Evolutionary conservation across 805 yeast species (phyloP).

Genomic region (Grigorovia jiainica): DNA sequence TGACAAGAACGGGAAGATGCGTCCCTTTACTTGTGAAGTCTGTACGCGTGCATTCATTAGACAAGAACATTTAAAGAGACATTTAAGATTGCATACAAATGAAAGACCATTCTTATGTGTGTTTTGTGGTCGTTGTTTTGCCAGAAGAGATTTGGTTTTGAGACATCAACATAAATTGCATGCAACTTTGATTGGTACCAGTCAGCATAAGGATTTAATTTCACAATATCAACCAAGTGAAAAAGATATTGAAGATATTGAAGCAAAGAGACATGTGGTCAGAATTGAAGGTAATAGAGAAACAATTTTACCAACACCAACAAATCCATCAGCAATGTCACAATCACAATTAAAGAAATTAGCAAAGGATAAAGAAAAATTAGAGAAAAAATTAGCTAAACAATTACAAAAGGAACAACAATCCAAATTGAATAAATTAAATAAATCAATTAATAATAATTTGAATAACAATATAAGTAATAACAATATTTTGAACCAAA

Average conservation of each 20-base stretch:
- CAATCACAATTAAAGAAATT: constrained; percentile 26
- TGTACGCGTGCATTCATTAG: constrained; percentile 95
- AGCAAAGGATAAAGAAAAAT: constrained; percentile 13
- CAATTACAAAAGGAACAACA: constrained; percentile 2
- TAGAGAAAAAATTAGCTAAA: not conserved
- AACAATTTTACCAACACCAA: constrained; percentile 29
- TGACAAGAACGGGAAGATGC: not conserved
- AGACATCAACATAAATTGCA: constrained; percentile 94
- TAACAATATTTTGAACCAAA: too few relatives aligned
- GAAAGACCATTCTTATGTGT: constrained; percentile 96
- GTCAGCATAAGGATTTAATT: constrained; percentile 1
- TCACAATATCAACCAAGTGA: constrained; percentile 1
- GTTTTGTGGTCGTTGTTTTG: constrained; percentile 91
- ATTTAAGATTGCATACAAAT: constrained; percentile 89
- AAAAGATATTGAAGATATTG: not conserved
- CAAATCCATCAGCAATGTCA: constrained; percentile 22
- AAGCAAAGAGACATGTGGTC: constrained; percentile 25
- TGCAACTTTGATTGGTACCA: constrained; percentile 31
- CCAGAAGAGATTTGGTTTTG: constrained; percentile 75
- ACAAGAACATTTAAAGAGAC: constrained; percentile 87
- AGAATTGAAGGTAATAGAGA: constrained; percentile 33
- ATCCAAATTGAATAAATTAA: not conserved
- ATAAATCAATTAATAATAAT: not conserved
- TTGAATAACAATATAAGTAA: too few relatives aligned
- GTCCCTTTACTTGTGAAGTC: constrained; percentile 82